A percentile compares a stretch with the other conserved stretches of the same genome.
These are phyloP conservation scores for Flaveria ramosissima DNA, from an alignment of 129 eudicot species.

Conservation along the genomic window DNA sequence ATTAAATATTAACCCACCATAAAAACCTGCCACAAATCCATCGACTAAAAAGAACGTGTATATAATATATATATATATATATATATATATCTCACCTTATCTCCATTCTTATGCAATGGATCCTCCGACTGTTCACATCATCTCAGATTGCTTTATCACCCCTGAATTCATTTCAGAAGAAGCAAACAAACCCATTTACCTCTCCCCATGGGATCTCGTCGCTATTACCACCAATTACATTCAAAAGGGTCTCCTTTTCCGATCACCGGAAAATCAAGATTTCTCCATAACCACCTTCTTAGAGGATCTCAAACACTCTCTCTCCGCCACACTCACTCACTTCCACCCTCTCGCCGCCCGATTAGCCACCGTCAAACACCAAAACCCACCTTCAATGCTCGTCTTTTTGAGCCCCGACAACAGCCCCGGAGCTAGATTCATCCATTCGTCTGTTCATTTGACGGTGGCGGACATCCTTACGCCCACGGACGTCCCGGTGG, in stretches of 20 bases:
- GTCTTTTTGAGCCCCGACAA: conserved; percentile 16
- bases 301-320: conserved; percentile 47
- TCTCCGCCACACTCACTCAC: conserved; percentile 46
- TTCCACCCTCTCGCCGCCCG: conserved; percentile 59
- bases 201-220: conserved; percentile 25
- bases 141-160: conserved; percentile 25
- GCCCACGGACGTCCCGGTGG: conserved; percentile 6
- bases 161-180: conserved; percentile 28
- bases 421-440: conserved; percentile 27
- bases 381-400: conserved; percentile 32
- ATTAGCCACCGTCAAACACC: conserved; percentile 37
- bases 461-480: conserved; percentile 17
- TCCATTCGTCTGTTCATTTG: conserved; percentile 12
- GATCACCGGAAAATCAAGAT: too few relatives aligned
- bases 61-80: too few relatives aligned
- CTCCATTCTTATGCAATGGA: background rate
- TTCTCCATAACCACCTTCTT: conserved; percentile 29
- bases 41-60: too few relatives aligned
- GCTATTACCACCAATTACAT: too few relatives aligned
- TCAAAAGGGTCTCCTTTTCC: too few relatives aligned
- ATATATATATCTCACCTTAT: too few relatives aligned
- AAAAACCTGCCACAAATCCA: too few relatives aligned
- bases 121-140: conserved; percentile 2
- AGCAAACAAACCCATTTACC: conserved; percentile 19
- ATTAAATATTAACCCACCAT: too few relatives aligned